Evolutionary conservation across 352 stramenopile species (phyloP), one percentile per base, ranked within the genome.

Genomic region (Globisporangium alternatum): DNA sequence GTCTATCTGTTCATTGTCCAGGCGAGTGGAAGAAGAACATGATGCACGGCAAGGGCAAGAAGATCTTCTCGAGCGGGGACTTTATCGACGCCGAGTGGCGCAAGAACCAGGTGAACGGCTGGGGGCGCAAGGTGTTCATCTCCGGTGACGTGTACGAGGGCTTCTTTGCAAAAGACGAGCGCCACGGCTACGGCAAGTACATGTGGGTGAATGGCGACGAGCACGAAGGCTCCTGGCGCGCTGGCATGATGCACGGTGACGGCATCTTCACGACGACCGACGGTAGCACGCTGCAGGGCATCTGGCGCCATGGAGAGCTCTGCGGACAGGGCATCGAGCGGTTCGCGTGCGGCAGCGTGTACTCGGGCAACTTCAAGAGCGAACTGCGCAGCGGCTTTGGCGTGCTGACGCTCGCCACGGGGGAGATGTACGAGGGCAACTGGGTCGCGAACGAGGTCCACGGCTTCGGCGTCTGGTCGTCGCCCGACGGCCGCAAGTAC

Each of bases 21-120:
- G 85, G 85, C 51, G 76, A 80, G 52, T 95, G 86, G 86, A 91
- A 86, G 64, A 90, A 77, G 43, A 80, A 80, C 8, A 67, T 89
- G 67, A 90, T 95, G 80, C 80, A 93, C 53, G 86, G 82, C 33
- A 72, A 81, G 65, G 86, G 86, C 48, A 89, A 82, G 55, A 92
- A 93, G 56, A 66, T 83, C 9, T 86, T 89, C 8, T 68, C 72
- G 2, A 79, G 66, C 0, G 86, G 83, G 17, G 86, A 91, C 69
- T 71, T 72, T 25, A 75, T 95, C 21, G 76, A 90, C 52, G 86
- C 77, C 21, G 41, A 70, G 31, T 95, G 84, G 84, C 74, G 65
- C 28, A 75, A 79, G 51, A 91, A 90, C 51, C 61, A 80, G 41
- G 75, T 84, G 35, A 77, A 78, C n/a, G 86, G 86, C 1, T 80